Conservation (phyloP, 2,329 filamentous ascomycete species). For the Pyrenochaeta sp. region DNA sequence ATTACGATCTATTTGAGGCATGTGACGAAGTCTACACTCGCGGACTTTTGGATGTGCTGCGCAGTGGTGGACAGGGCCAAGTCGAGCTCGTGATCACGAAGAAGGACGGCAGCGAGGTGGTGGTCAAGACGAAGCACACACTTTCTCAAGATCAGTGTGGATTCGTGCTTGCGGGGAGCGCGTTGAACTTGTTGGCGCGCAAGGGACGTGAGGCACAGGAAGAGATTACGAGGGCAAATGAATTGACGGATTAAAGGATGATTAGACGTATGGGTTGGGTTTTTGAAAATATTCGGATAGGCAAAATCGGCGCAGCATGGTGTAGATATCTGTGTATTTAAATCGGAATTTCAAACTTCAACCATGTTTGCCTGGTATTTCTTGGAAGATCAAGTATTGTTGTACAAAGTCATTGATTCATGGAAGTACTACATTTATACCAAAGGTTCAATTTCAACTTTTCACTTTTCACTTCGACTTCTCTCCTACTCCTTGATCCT, state of each 20-base stretch:
- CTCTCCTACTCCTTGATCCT: slow-evolving; percentile 29
- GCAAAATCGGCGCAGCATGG: too few relatives aligned
- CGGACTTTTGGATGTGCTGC: slow-evolving; percentile 82
- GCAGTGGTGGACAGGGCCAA: slow-evolving; percentile 77
- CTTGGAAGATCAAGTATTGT: too few relatives aligned
- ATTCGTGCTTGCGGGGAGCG: slow-evolving; percentile 93
- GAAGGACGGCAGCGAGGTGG: slow-evolving; percentile 67
- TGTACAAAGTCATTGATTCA: too few relatives aligned
- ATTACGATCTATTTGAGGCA: slow-evolving; percentile 84
- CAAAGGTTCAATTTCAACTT: too few relatives aligned
- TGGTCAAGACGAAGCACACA: slow-evolving; percentile 83
- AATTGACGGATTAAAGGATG: slow-evolving; percentile 52
- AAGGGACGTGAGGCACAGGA: slow-evolving; percentile 56
- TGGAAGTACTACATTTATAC: too few relatives aligned
- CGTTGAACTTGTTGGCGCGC: slow-evolving; percentile 83
- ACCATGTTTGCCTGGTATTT: too few relatives aligned
- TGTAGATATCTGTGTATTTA: too few relatives aligned
- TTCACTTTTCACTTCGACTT: too few relatives aligned
- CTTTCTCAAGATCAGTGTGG: slow-evolving; percentile 88
- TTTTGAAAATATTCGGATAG: too few relatives aligned
- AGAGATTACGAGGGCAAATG: slow-evolving; percentile 45
- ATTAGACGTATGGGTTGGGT: too few relatives aligned
- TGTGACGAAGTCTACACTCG: slow-evolving; percentile 85
- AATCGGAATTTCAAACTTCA: too few relatives aligned
- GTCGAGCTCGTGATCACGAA: slow-evolving; percentile 67